A percentile compares a stretch with the other conserved stretches of the same genome.
Conservation (phyloP, 352 stramenopile species). For the Sclerospora graminicola region DNA sequence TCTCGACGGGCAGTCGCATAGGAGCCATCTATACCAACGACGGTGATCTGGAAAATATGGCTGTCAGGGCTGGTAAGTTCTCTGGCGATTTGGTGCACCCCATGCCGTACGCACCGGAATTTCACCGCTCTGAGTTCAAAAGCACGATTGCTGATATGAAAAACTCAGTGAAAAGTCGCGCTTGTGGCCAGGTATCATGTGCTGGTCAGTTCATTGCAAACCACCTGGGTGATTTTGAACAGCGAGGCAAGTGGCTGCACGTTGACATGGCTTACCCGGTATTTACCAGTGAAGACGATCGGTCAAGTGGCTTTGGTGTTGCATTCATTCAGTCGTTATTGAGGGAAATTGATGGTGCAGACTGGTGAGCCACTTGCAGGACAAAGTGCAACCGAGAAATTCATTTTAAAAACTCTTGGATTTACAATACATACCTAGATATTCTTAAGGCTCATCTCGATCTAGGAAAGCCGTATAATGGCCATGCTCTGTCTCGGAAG, state of each 20-base stretch:
- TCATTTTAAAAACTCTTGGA: no score
- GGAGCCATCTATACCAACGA: constrained; percentile 89
- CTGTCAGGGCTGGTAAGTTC: constrained; percentile 68
- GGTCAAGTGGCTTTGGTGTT: constrained; percentile 91
- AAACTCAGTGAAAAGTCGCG: constrained; percentile 91
- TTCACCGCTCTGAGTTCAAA: constrained; percentile 89
- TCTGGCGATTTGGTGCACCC: constrained; percentile 90
- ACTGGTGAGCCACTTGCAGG: constrained; percentile 36
- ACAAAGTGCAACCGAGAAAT: no score
- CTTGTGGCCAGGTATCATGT: constrained; percentile 88
- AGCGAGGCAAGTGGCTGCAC: constrained; percentile 87
- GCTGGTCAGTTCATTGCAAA: constrained; percentile 93
- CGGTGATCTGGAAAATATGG: constrained; percentile 76
- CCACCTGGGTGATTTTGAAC: constrained; percentile 84
- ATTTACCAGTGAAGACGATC: constrained; percentile 56
- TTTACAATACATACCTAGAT: no score
- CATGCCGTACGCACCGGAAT: constrained; percentile 90
- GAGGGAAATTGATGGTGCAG: constrained; percentile 39
- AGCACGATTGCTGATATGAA: constrained; percentile 94
- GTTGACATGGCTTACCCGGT: constrained; percentile 92
- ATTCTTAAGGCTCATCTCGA: no score
- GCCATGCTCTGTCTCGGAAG: no score
- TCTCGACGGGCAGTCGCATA: constrained; percentile 88
- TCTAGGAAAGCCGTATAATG: no score
- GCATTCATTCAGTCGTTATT: constrained; percentile 77